A percentile compares a stretch with the other conserved stretches of the same genome.
Evolutionary conservation across 208 protist genomes (phyloP).

Genomic region (Lotmaria passim): DNA sequence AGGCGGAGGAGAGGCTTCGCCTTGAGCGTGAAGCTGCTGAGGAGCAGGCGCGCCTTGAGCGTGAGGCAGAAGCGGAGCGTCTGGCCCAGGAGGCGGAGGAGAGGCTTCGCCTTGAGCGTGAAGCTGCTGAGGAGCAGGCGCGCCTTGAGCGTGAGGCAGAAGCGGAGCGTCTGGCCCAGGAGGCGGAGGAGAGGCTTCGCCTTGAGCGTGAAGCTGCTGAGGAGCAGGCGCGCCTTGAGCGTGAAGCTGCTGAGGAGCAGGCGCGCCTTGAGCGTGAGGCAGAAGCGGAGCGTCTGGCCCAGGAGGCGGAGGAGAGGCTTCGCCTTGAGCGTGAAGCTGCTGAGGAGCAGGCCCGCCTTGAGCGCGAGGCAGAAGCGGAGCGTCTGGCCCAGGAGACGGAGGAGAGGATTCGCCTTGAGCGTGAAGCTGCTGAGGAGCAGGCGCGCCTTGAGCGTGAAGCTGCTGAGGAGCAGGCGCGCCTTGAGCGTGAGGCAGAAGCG

Average conservation of each 20-base stretch:
- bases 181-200: constrained; percentile 2
- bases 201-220: constrained; percentile 13
- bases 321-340: constrained; percentile 10
- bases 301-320: constrained; percentile 5
- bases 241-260: constrained; percentile 18
- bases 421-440: constrained; percentile 6
- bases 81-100: too few relatives aligned
- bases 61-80: too few relatives aligned
- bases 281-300: constrained; percentile 14
- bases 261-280: constrained; percentile 4
- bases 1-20: constrained; percentile 6
- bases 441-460: constrained; percentile 1
- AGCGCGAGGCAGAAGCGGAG: constrained; percentile 1
- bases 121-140: constrained; percentile 9
- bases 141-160: neutral
- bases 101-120: constrained; percentile 5
- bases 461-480: constrained; percentile 9
- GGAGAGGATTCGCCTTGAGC: constrained; percentile 14
- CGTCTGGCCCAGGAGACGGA: too few relatives aligned
- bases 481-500: constrained; percentile 15
- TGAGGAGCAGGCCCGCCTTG: constrained; percentile 21
- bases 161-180: too few relatives aligned
- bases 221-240: constrained; percentile 18
- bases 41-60: constrained; percentile 18
- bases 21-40: constrained; percentile 13